phyloP scores from a whole-genome alignment of 192 early-diverging fungal species.

The Umbelopsis ramanniana region DNA sequence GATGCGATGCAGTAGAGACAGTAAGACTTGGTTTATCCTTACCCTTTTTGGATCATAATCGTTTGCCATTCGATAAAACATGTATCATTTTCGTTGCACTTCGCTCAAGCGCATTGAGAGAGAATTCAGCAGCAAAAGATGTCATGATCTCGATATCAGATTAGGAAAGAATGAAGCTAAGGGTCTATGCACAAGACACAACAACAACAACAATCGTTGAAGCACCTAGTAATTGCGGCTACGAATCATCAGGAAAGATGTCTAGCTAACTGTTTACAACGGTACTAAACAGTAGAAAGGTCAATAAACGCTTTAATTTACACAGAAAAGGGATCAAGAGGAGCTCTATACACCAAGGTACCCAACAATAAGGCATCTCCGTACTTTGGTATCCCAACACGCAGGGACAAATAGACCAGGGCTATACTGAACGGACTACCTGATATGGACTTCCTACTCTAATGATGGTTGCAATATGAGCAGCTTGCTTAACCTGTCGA shows the following conservation, averaged over 20 bases:
- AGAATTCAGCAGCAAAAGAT: background rate
- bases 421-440: background rate
- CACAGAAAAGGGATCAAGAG: slow-evolving; percentile 17
- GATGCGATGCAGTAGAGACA: background rate
- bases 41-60: background rate
- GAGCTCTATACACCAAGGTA: background rate
- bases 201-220: background rate
- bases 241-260: background rate
- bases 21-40: background rate
- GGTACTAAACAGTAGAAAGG: slow-evolving; percentile 22
- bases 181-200: background rate
- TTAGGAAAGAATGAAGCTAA: slow-evolving; percentile 13
- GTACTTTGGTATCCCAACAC: slow-evolving; percentile 19
- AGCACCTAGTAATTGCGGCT: background rate
- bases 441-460: background rate
- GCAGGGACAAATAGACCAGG: slow-evolving; percentile 21
- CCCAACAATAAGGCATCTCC: slow-evolving; percentile 16
- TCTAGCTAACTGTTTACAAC: background rate
- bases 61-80: background rate
- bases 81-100: background rate
- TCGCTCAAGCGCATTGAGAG: background rate
- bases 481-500: background rate
- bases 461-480: background rate
- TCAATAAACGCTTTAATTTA: slow-evolving; percentile 21
- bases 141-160: background rate